Evolutionary conservation across 352 stramenopile species (phyloP).

Genomic region (Thalassiosira hispida): DNA sequence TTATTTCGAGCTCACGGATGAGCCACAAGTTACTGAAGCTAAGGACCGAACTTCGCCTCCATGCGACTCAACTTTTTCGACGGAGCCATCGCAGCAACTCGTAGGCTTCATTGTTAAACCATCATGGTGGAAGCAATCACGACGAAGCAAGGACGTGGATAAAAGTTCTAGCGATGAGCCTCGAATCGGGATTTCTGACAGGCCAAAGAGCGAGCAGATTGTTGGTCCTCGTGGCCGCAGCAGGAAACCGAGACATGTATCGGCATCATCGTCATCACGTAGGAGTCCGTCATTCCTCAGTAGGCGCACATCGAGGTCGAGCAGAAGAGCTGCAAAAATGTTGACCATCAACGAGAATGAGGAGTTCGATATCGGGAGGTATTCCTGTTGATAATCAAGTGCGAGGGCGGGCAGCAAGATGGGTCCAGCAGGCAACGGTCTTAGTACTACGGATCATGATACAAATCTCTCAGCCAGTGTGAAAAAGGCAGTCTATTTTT

Average conservation of each 20-base stretch:
- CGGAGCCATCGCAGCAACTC: not conserved
- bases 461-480: not conserved
- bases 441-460: too few relatives aligned
- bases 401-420: not conserved
- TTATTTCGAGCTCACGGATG: not conserved
- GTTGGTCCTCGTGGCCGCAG: too few relatives aligned
- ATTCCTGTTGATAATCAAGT: constrained; percentile 4
- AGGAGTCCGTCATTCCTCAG: not conserved
- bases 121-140: too few relatives aligned
- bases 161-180: too few relatives aligned
- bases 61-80: not conserved
- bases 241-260: too few relatives aligned
- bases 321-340: not conserved
- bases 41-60: not conserved
- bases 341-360: constrained; percentile 32
- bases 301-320: not conserved
- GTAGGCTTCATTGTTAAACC: too few relatives aligned
- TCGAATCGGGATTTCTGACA: too few relatives aligned
- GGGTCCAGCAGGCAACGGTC: too few relatives aligned
- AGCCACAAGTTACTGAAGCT: not conserved
- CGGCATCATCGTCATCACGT: not conserved
- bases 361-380: constrained; percentile 8
- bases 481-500: too few relatives aligned
- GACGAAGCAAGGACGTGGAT: too few relatives aligned
- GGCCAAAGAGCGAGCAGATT: too few relatives aligned